Evolutionary conservation across 371 early-diverging fungal species (phyloP), one percentile per base, ranked within the genome.

Genomic region (Apophysomyces ossiformis): DNA sequence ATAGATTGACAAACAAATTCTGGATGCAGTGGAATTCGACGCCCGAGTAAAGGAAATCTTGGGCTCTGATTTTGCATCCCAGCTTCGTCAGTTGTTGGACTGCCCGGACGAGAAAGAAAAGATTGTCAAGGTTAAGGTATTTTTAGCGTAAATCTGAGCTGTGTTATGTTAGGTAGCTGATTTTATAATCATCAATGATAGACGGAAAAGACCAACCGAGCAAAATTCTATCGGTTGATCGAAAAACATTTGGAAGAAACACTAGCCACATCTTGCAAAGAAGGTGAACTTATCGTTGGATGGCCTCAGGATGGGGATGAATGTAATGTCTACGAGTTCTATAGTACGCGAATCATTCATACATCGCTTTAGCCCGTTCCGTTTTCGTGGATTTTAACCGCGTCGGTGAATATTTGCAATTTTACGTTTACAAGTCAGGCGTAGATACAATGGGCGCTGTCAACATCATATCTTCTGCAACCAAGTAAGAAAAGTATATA

Each of bases 381-480:
- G 70, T 70, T 13, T 72, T 54, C 26, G 59, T 76, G 65, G 70
- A 79, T 46, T 83, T 68, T 59, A 75, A 85, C 9, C 46, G 74
- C 71, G 9, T 67, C 82, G 95, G 94, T 37, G 86, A 91, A 18
- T 95, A 89, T 70, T 83, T 88, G 60, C 87, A 92, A 57, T 97
- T 96, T 75, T 80, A 86, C 35, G 75, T 98, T 70, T 92, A 89
- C 77, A 99, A 99, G 73, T 90, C 92, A 58, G 95, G 96, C 71
- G 76, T 81, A 26, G 98, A 98, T 71, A 96, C 97, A 7, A 91
- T 95, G 89, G 92, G 92, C 15, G 91, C 90, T 1, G 71, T 94
- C 63, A 86, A 83, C 46, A 76, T 81, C 58, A 76, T 95, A 37
- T 73, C 92, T 8, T 71, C 54, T 7, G 35, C 58, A 36, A 37